phyloP scores from a whole-genome alignment of 768 basidiomycete species.

The Rhodosporidiobolus odoratus region DNA sequence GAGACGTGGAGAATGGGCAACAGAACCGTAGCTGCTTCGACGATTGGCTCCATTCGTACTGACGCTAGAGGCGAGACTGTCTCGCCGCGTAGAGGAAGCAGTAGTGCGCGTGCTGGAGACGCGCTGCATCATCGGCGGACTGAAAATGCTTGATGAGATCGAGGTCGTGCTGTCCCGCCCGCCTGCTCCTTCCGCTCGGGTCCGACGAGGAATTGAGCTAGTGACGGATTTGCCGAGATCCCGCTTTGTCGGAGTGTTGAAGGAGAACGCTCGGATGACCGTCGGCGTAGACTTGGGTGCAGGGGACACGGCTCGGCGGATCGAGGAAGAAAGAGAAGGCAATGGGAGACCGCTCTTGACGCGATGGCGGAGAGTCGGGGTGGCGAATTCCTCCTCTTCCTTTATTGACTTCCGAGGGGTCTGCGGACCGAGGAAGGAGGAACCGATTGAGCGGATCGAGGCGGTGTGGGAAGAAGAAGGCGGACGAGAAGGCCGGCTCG shows the following conservation, averaged over 20 bases:
- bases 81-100: conserved; percentile 12
- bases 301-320: neutral
- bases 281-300: neutral
- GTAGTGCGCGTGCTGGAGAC: neutral
- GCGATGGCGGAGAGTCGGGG: neutral
- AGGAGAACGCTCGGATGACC: conserved; percentile 14
- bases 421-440: neutral
- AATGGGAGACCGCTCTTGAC: neutral
- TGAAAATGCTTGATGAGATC: neutral
- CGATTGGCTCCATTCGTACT: too few relatives aligned
- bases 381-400: neutral
- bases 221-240: neutral
- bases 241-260: neutral
- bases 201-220: neutral
- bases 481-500: conserved; percentile 14
- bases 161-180: neutral
- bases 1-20: neutral
- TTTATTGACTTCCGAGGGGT: neutral
- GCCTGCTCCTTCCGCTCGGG: neutral
- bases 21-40: neutral
- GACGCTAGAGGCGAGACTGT: conserved; percentile 21
- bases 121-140: neutral
- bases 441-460: neutral
- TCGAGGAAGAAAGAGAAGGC: neutral
- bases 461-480: conserved; percentile 38